Evolutionary conservation across 495 filamentous ascomycete species (phyloP).

Genomic region (Penicillium maclennaniae): DNA sequence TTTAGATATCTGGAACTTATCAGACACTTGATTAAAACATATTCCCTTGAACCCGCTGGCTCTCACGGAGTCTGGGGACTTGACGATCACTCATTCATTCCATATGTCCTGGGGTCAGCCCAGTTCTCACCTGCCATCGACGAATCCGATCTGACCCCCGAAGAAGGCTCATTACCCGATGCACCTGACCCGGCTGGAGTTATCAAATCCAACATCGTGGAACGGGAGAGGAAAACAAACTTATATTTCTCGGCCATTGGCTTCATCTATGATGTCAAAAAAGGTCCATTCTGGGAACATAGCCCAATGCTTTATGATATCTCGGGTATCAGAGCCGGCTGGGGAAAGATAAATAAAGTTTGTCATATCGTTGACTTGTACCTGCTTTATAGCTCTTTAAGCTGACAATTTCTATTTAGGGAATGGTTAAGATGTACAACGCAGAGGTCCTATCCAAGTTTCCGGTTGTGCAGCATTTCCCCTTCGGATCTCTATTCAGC

Average conservation of each 20-base stretch:
- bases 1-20: conserved; percentile 77
- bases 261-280: conserved; percentile 98
- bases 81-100: conserved; percentile 96
- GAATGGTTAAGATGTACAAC: conserved; percentile 73
- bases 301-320: conserved; percentile 95
- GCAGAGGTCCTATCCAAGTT: conserved; percentile 68
- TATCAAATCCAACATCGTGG: conserved; percentile 60
- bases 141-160: conserved; percentile 56
- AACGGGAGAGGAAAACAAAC: conserved; percentile 65
- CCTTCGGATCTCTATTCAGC: conserved; percentile 73
- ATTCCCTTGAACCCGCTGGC: conserved; percentile 93
- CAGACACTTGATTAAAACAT: conserved; percentile 77
- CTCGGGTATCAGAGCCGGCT: conserved; percentile 81
- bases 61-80: conserved; percentile 97
- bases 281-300: conserved; percentile 97
- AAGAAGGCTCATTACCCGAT: conserved; percentile 69
- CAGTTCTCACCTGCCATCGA: conserved; percentile 76
- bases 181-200: conserved; percentile 70
- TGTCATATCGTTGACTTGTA: neutral
- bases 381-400: neutral
- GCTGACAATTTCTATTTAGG: conserved; percentile 35
- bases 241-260: conserved; percentile 98
- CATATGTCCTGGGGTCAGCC: conserved; percentile 88
- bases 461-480: conserved; percentile 68
- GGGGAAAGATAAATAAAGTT: conserved; percentile 98